Base-by-base conservation (phyloP, 345 rosid species). In the Brassica juncea region DNA sequence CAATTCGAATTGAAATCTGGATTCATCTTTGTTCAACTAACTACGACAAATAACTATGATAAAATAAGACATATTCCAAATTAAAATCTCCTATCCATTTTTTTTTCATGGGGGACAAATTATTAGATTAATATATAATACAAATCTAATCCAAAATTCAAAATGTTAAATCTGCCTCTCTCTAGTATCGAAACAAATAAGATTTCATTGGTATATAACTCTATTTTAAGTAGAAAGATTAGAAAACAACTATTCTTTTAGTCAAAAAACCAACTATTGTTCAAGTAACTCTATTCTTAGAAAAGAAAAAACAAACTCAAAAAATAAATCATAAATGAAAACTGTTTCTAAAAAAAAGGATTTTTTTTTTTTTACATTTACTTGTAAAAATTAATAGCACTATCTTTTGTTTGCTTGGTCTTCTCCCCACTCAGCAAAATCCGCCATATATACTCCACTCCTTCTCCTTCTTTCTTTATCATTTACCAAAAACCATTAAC, bases 371-470 rank as follows among this genome's bases (percentile, higher is more conserved):
- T 1, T 1, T 21, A 42, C 3, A 35, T 34, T 25, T 70, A 8
- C 10, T n/a, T 54, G 2, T 10, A 1, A 27, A 61, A 42, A 1
- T 25, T 5, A 70, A 63, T 62, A 21, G 27, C 35, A 27, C 21
- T 64, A 4, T 34, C 57, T 35, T 14, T 21, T 32, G 11, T n/a
- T 54, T 64, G 19, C 76, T 54, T 0, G 32, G 82, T 78, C 77
- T 14, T 72, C 21, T 14, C 57, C 57, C 7, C 57, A 14, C 19
- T 49, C 57, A 57, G 73, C 37, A 57, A 72, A 55, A 66, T 42
- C 54, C 54, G 82, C 25, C 27, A 4, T 76, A 78, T 39, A 77
- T 39, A 66, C 2, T 12, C 21, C 72, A 71, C 81, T 57, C 23
- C 12, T 63, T 27, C 75, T 57, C 67, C 32, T 30, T 16, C 37